phyloP scores from a whole-genome alignment of 176 grass and related monocot species.

The Thalia dealbata region DNA sequence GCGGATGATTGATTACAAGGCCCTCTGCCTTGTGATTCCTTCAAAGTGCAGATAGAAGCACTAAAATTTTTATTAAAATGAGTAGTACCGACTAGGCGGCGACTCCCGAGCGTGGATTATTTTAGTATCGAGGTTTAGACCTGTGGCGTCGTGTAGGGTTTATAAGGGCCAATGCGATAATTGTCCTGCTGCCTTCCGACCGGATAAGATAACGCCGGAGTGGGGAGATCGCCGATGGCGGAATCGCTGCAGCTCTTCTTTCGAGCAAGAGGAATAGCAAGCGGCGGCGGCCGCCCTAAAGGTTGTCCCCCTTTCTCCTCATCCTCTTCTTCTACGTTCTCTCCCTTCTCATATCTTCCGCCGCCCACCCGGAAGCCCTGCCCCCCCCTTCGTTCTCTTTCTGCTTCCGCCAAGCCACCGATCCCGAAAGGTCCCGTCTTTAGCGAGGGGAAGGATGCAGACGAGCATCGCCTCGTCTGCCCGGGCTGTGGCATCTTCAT shows the following conservation, averaged over 20 bases:
- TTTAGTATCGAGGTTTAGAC: no score
- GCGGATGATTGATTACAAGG: no score
- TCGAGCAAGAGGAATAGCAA: background rate
- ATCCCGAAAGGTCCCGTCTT: slow-evolving; percentile 12
- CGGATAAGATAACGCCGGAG: background rate
- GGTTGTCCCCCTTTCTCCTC: slow-evolving; percentile 8
- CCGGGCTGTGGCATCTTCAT: slow-evolving; percentile 84
- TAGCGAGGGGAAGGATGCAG: slow-evolving; percentile 41
- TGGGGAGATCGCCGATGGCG: slow-evolving; percentile 21
- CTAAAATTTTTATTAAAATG: no score
- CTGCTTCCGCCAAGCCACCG: slow-evolving; percentile 16
- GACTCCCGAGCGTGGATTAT: no score
- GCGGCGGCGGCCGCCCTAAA: background rate
- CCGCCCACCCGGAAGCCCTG: slow-evolving; percentile 9
- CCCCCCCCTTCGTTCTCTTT: slow-evolving; percentile 10
- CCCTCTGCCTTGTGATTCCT: no score
- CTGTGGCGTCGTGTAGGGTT: no score
- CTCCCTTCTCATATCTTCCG: slow-evolving; percentile 6
- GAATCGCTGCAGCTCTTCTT: slow-evolving; percentile 12
- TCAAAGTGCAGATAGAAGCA: no score
- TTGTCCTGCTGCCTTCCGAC: background rate
- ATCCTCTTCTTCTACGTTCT: background rate
- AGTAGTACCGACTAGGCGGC: no score
- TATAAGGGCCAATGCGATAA: no score
- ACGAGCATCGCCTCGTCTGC: slow-evolving; percentile 38